Evolutionary conservation across 2,329 filamentous ascomycete species (phyloP).

Genomic region (Knufia petricola): DNA sequence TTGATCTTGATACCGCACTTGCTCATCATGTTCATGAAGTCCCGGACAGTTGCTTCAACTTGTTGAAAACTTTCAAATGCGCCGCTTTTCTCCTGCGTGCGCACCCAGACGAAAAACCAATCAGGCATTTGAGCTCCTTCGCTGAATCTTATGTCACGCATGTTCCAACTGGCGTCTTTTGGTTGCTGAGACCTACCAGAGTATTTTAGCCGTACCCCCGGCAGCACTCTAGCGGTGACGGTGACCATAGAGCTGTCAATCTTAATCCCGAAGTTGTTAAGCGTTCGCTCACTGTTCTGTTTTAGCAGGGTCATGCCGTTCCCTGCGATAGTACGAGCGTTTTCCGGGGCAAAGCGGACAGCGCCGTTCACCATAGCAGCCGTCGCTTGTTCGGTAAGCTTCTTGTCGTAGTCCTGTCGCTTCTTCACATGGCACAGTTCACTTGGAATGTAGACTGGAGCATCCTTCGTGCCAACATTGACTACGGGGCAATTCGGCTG

Average conservation of each 20-base stretch:
- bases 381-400: slow-evolving; percentile 53
- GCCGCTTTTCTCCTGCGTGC: slow-evolving; percentile 8
- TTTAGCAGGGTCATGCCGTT: slow-evolving; percentile 4
- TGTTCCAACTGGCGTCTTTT: slow-evolving; percentile 59
- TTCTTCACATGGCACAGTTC: slow-evolving; percentile 55
- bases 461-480: slow-evolving; percentile 51
- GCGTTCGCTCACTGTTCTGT: slow-evolving; percentile 6
- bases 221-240: slow-evolving; percentile 61
- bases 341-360: slow-evolving; percentile 55
- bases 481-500: slow-evolving; percentile 47
- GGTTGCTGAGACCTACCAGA: slow-evolving; percentile 28
- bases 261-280: slow-evolving; percentile 38
- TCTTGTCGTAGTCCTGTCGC: slow-evolving; percentile 54
- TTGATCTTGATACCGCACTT: slow-evolving; percentile 23
- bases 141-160: slow-evolving; percentile 49
- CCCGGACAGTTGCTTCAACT: slow-evolving; percentile 13
- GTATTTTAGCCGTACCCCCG: slow-evolving; percentile 54
- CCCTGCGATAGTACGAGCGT: slow-evolving; percentile 52
- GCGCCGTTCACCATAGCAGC: slow-evolving; percentile 56
- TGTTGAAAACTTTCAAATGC: slow-evolving; percentile 5
- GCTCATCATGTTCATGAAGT: slow-evolving; percentile 22
- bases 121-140: slow-evolving; percentile 40
- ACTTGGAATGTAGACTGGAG: slow-evolving; percentile 56
- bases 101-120: slow-evolving; percentile 45
- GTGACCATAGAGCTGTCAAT: slow-evolving; percentile 57